Evolutionary conservation across 768 basidiomycete species (phyloP).

Genomic region (Harrya chromipes): DNA sequence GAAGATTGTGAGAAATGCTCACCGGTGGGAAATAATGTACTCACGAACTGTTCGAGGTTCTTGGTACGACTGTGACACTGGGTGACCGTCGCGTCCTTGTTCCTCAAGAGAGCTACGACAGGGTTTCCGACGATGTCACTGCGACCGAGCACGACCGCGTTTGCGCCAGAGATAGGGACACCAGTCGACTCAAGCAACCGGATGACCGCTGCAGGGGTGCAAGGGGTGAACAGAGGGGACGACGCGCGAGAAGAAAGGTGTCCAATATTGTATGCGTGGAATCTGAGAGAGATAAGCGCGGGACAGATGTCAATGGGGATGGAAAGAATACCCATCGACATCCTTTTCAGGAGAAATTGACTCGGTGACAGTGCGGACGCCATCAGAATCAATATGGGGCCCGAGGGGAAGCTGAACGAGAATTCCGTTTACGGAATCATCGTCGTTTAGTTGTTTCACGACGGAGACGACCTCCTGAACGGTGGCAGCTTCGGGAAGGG

Average conservation of each 20-base stretch:
- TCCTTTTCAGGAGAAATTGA: constrained; percentile 93
- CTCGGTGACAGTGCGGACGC: constrained; percentile 91
- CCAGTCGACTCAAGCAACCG: constrained; percentile 87
- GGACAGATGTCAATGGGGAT: not conserved
- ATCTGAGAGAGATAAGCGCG: constrained; percentile 45
- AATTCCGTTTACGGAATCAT: constrained; percentile 80
- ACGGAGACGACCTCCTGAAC: constrained; percentile 73
- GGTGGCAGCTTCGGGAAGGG: constrained; percentile 61
- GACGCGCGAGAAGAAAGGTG: constrained; percentile 89
- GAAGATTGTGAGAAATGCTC: constrained; percentile 1
- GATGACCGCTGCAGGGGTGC: constrained; percentile 93
- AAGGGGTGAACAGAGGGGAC: constrained; percentile 87
- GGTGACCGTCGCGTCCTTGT: constrained; percentile 92
- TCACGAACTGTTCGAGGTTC: constrained; percentile 74
- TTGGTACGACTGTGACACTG: constrained; percentile 94
- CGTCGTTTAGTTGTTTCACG: constrained; percentile 80
- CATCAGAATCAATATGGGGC: constrained; percentile 73
- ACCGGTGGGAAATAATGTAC: constrained; percentile 26
- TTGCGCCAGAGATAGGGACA: constrained; percentile 69
- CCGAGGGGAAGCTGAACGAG: constrained; percentile 95
- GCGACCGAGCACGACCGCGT: constrained; percentile 91
- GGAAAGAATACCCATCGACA: constrained; percentile 77
- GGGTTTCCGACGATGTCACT: constrained; percentile 98
- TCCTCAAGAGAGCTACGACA: constrained; percentile 85
- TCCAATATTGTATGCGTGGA: constrained; percentile 98